Evolutionary conservation across 805 yeast genomes (phyloP).

Genomic region (Ogataea chonburiensis): DNA sequence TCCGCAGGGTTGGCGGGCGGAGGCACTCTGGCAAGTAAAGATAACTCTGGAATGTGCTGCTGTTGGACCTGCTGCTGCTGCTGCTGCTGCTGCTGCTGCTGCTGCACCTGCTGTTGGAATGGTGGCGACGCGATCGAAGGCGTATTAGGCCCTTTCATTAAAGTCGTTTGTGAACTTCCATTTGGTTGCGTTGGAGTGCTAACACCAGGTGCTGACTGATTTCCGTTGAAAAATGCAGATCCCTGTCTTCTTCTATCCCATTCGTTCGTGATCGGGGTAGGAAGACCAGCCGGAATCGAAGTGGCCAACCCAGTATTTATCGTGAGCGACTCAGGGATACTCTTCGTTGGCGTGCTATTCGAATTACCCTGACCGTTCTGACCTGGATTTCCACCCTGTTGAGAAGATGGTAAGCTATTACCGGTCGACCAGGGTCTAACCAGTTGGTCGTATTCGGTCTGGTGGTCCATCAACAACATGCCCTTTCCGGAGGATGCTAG

Average conservation of each 20-base stretch:
- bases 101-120: constrained; percentile 23
- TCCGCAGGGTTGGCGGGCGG: constrained; percentile 98
- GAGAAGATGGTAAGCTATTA: constrained; percentile 12
- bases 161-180: constrained; percentile 18
- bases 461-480: constrained; percentile 44
- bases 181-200: constrained; percentile 9
- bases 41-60: constrained; percentile 53
- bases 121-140: constrained; percentile 26
- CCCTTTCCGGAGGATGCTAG: constrained; percentile 39
- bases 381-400: constrained; percentile 7
- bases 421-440: constrained; percentile 37
- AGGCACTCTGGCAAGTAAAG: constrained; percentile 74
- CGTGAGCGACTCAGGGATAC: constrained; percentile 24
- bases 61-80: constrained; percentile 25
- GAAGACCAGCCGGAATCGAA: constrained; percentile 25
- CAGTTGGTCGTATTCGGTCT: constrained; percentile 46
- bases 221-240: constrained; percentile 48
- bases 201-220: constrained; percentile 7
- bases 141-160: constrained; percentile 20
- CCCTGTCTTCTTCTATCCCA: constrained; percentile 56
- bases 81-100: constrained; percentile 21
- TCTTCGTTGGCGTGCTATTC: constrained; percentile 19
- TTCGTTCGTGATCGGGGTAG: constrained; percentile 31
- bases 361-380: constrained; percentile 5
- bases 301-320: constrained; percentile 22